Evolutionary conservation across 1,284 basidiomycete genomes (phyloP), one percentile per base, ranked within the genome.

Genomic region (Austroboletus rostrupii): DNA sequence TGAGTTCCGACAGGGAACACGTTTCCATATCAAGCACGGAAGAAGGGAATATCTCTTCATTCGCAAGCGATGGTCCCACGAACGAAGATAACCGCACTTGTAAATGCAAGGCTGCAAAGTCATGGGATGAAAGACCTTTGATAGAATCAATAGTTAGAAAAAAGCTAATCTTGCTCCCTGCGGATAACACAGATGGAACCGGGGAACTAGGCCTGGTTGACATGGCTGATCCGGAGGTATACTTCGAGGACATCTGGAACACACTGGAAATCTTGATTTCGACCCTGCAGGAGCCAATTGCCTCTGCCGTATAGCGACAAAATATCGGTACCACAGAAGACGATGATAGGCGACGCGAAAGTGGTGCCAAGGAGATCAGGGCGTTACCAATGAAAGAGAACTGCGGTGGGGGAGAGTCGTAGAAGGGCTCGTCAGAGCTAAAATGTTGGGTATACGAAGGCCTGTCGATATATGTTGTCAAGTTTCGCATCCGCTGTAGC

Each of bases 391-490:
- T 86, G 68, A 95, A 96, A 5, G 92, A 94, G 66, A 89, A 94
- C 55, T 87, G 83, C 1, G 91, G 88, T 1, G 91, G 80, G 11
- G 87, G 87, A 41, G 80, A 79, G 66, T 94, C 88, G 69, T 91
- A 94, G 72, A 98, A 99, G 1, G 92, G 89, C 66, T 94, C 91
- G 56, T 93, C 88, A 35, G 90, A 87, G 36, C 91, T 90, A 70
- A 98, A 96, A 68, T 98, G 95, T 56, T 87, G 86, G 16, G 90
- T 89, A 70, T 93, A 96, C 13, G 89, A 90, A 7, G 96, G 95
- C 49, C 89, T 85, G 68, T 94, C 90, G 60, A 95, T 90, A 67
- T 94, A 93, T n/a, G 85, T 85, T 19, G 88, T 91, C 31, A 96
- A 75, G 64, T 96, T 96, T 42, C 93, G 87, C 95, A 99, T 99